These are phyloP conservation scores for Euptelea pleiosperma DNA, from an alignment of 164 flowering plant genomes.

Conservation along the genomic window DNA sequence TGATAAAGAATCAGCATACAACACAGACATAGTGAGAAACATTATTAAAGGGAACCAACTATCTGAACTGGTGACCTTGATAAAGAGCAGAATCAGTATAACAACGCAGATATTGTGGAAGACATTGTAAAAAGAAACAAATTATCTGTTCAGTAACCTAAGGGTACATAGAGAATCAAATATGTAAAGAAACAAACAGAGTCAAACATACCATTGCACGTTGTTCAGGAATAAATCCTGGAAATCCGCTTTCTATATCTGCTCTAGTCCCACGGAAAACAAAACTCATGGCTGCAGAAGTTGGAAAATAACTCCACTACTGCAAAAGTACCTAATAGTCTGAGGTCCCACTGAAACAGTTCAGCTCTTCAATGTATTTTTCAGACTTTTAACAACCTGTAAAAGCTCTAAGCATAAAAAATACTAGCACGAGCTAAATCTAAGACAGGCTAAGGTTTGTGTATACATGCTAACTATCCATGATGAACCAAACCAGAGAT, in stretches of 20 bases:
- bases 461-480: neutral
- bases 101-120: no score
- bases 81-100: no score
- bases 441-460: neutral
- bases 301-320: neutral
- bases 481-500: neutral
- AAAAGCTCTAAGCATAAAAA: neutral
- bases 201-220: conserved; percentile 56
- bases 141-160: neutral
- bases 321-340: neutral
- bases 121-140: neutral
- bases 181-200: neutral
- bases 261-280: conserved; percentile 72
- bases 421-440: neutral
- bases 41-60: no score
- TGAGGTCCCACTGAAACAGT: neutral
- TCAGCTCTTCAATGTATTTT: neutral
- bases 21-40: neutral
- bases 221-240: conserved; percentile 70
- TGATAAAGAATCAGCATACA: conserved; percentile 21
- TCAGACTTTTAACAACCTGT: neutral
- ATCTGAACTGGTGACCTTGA: no score
- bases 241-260: conserved; percentile 71
- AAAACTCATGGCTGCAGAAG: conserved; percentile 56
- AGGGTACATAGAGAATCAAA: neutral